Evolutionary conservation across 1,139 yeast genomes (phyloP).

Genomic region (Suhomyces anneliseae): DNA sequence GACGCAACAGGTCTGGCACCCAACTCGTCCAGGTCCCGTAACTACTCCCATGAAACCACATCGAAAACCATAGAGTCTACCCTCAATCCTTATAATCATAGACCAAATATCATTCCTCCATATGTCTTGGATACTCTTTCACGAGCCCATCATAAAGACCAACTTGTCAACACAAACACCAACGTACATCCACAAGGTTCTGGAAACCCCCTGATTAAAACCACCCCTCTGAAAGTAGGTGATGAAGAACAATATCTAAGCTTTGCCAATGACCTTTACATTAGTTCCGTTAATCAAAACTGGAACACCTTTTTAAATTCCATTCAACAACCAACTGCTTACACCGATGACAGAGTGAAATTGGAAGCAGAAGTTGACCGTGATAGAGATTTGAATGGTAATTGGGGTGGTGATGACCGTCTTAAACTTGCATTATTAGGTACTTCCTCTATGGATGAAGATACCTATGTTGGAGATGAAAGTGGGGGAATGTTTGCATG

Average conservation of each 20-base stretch:
- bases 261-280: conserved; percentile 42
- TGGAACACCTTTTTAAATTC: conserved; percentile 41
- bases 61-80: conserved; percentile 13
- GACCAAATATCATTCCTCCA: conserved; percentile 50
- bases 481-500: conserved; percentile 10
- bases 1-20: conserved; percentile 8
- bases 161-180: conserved; percentile 32
- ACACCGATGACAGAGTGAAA: conserved; percentile 29
- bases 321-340: conserved; percentile 38
- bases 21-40: conserved; percentile 6
- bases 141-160: conserved; percentile 43
- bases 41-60: not conserved
- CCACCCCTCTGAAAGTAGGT: conserved; percentile 8
- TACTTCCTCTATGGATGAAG: conserved; percentile 30
- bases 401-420: conserved; percentile 74
- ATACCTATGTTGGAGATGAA: conserved; percentile 23
- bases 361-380: conserved; percentile 23
- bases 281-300: conserved; percentile 36
- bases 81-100: conserved; percentile 34
- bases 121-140: conserved; percentile 58
- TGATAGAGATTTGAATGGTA: conserved; percentile 32
- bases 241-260: conserved; percentile 37
- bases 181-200: conserved; percentile 17
- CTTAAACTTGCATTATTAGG: conserved; percentile 56
- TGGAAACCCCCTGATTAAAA: conserved; percentile 6